Conservation (phyloP, 2,329 filamentous ascomycete species). For the Cryphonectria japonica region DNA sequence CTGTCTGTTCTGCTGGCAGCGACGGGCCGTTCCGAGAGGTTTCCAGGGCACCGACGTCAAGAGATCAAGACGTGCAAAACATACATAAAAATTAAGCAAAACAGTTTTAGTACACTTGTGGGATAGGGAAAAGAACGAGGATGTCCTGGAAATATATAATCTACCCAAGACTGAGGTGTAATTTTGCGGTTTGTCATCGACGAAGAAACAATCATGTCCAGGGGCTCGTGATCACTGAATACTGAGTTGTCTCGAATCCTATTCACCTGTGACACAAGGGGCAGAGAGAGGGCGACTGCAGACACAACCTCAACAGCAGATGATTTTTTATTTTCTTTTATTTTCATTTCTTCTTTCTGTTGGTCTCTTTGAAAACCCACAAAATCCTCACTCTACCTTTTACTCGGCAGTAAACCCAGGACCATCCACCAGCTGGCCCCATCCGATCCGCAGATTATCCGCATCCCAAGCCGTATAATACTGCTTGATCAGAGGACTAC, state of each 20-base stretch:
- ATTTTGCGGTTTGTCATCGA: not conserved
- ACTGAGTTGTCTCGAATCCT: slow-evolving; percentile 4
- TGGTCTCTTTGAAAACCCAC: too few relatives aligned
- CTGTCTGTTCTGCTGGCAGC: not conserved
- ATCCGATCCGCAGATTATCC: slow-evolving; percentile 35
- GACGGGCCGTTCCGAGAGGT: slow-evolving; percentile 11
- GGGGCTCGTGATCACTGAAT: not conserved
- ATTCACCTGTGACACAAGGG: not conserved
- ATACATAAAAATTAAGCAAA: too few relatives aligned
- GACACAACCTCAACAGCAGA: not conserved
- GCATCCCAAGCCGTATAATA: slow-evolving; percentile 45
- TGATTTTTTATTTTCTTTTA: too few relatives aligned
- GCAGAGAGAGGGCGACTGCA: not conserved
- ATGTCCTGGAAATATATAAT: not conserved
- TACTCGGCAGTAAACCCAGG: slow-evolving; percentile 13
- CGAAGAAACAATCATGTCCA: not conserved
- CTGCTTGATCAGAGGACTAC: slow-evolving; percentile 39
- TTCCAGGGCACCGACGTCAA: not conserved
- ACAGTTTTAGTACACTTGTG: not conserved
- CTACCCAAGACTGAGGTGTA: not conserved
- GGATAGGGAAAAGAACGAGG: not conserved
- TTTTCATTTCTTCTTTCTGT: too few relatives aligned
- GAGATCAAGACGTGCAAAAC: not conserved
- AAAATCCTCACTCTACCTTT: too few relatives aligned
- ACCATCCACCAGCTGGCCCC: slow-evolving; percentile 20